phyloP scores from a whole-genome alignment of 1,139 yeast genomes.

The Yamadazyma buinensis region DNA sequence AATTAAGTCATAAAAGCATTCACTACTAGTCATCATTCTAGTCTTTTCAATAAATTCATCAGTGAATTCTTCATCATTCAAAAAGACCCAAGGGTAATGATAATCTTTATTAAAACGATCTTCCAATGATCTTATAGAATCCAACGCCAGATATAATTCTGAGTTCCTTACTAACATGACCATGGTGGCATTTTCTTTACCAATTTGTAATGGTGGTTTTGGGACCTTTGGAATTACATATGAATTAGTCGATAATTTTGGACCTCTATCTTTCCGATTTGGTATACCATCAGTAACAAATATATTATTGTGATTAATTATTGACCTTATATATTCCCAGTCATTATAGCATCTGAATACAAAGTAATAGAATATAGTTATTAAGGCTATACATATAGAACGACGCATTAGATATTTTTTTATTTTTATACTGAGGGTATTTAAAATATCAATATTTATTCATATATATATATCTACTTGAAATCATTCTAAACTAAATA shows the following conservation, averaged over 20 bases:
- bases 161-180: constrained; percentile 44
- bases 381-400: constrained; percentile 7
- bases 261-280: constrained; percentile 12
- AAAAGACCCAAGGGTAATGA: constrained; percentile 45
- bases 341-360: constrained; percentile 4
- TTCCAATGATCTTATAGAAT: constrained; percentile 42
- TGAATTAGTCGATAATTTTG: constrained; percentile 43
- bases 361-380: constrained; percentile 16
- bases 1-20: constrained; percentile 47
- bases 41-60: constrained; percentile 51
- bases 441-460: too few species aligned
- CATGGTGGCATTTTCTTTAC: constrained; percentile 49
- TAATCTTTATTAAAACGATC: constrained; percentile 45
- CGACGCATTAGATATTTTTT: constrained; percentile 1
- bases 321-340: too few species aligned
- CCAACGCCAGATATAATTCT: constrained; percentile 40
- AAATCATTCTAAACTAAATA: background rate
- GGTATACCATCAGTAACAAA: too few species aligned
- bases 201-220: constrained; percentile 33
- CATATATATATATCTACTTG: too few species aligned
- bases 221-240: constrained; percentile 29
- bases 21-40: constrained; percentile 79
- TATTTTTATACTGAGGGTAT: too few species aligned
- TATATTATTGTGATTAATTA: background rate
- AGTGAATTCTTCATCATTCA: constrained; percentile 41